These are phyloP conservation scores for Canavalia ensiformis DNA, from an alignment of 306 rosid genomes.

Conservation along the genomic window DNA sequence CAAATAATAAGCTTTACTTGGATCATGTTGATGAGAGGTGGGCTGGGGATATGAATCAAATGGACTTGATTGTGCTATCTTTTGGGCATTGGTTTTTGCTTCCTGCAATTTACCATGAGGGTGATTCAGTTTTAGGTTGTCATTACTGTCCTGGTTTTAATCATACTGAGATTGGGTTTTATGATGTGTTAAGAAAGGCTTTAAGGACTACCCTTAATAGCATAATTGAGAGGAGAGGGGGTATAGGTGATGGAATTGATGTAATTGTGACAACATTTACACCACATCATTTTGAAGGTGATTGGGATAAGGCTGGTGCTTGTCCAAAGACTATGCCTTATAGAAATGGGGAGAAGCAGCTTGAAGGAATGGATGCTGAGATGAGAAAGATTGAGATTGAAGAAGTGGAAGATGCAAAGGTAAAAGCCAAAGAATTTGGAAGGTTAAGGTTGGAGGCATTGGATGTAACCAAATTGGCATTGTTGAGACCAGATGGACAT, in stretches of 20 bases:
- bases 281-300: conserved; percentile 96
- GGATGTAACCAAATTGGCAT: conserved; percentile 72
- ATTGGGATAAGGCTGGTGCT: conserved; percentile 89
- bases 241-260: conserved; percentile 50
- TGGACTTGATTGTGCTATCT: conserved; percentile 73
- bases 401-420: conserved; percentile 72
- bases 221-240: conserved; percentile 59
- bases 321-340: conserved; percentile 78
- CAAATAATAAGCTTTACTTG: conserved; percentile 64
- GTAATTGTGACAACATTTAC: conserved; percentile 79
- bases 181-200: conserved; percentile 69
- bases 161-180: conserved; percentile 86
- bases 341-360: conserved; percentile 59
- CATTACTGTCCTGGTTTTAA: conserved; percentile 83
- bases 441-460: conserved; percentile 65
- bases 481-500: conserved; percentile 93
- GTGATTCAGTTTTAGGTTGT: conserved; percentile 72
- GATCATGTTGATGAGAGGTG: conserved; percentile 76
- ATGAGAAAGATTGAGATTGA: conserved; percentile 76
- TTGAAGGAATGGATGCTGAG: conserved; percentile 85
- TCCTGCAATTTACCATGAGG: conserved; percentile 80
- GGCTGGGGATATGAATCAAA: conserved; percentile 62
- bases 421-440: conserved; percentile 41
- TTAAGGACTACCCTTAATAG: conserved; percentile 62
- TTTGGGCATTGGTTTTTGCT: conserved; percentile 92